phyloP scores from a whole-genome alignment of 164 flowering plant genomes.

The Tinospora cordifolia region DNA sequence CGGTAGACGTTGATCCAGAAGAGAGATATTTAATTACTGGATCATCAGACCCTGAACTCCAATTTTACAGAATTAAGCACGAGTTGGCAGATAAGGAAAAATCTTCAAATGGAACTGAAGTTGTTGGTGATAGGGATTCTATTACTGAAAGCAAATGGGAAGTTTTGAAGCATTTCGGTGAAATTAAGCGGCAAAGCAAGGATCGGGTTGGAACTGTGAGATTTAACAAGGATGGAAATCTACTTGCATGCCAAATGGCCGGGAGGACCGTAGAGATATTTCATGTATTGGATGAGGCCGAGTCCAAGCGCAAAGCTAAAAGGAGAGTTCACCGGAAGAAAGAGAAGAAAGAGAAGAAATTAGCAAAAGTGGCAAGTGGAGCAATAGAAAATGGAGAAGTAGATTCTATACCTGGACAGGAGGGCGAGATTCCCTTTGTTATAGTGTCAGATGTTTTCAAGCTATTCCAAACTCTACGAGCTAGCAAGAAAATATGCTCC shows the following conservation, averaged over 20 bases:
- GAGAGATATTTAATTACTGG: slow-evolving; percentile 82
- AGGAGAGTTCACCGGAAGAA: slow-evolving; percentile 67
- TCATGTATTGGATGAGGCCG: slow-evolving; percentile 62
- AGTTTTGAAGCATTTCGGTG: slow-evolving; percentile 69
- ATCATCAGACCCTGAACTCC: slow-evolving; percentile 77
- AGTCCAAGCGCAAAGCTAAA: slow-evolving; percentile 80
- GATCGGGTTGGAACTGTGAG: slow-evolving; percentile 81
- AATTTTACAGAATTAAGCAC: slow-evolving; percentile 56
- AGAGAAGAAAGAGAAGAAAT: slow-evolving; percentile 73
- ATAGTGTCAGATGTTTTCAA: slow-evolving; percentile 74
- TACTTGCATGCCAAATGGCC: slow-evolving; percentile 92
- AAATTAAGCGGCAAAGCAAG: slow-evolving; percentile 68
- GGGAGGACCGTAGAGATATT: slow-evolving; percentile 83
- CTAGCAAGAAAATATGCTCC: slow-evolving; percentile 78
- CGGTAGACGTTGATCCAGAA: slow-evolving; percentile 65
- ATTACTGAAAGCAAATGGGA: slow-evolving; percentile 54
- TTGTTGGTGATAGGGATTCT: slow-evolving; percentile 23
- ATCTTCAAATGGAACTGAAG: slow-evolving; percentile 18
- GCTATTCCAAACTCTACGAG: slow-evolving; percentile 59
- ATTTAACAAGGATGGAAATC: slow-evolving; percentile 68
- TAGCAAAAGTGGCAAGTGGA: slow-evolving; percentile 32
- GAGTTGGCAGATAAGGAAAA: slow-evolving; percentile 29
- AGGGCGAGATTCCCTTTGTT: slow-evolving; percentile 22
- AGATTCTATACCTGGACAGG: slow-evolving; percentile 26
- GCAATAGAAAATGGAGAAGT: slow-evolving; percentile 37